Conservation (phyloP, 805 yeast genomes). For the Sungouiella thailandica region DNA sequence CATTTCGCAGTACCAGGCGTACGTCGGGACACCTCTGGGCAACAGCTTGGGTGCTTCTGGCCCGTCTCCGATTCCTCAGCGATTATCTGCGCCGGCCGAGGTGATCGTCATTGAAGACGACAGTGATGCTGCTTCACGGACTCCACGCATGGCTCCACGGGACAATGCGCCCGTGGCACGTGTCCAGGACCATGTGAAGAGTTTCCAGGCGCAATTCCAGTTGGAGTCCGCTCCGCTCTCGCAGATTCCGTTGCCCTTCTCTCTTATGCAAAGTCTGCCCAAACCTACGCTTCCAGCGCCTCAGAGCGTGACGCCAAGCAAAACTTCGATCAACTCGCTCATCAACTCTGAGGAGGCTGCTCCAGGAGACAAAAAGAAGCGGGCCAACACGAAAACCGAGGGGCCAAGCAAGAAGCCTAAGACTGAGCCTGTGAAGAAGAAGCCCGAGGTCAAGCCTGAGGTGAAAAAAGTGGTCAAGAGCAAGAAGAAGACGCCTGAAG, state of each 20-base stretch:
- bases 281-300: conserved; percentile 2
- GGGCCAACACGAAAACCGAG: conserved; percentile 10
- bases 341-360: conserved; percentile 31
- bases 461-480: conserved; percentile 5
- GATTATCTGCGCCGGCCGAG: neutral
- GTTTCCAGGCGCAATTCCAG: conserved; percentile 29
- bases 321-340: conserved; percentile 36
- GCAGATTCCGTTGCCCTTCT: neutral
- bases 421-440: conserved; percentile 9
- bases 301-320: conserved; percentile 13
- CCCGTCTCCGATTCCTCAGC: neutral
- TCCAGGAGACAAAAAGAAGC: conserved; percentile 8
- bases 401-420: conserved; percentile 8
- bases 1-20: conserved; percentile 30
- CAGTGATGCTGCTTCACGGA: too few relatives aligned
- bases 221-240: conserved; percentile 1
- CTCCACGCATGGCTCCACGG: neutral
- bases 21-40: conserved; percentile 16
- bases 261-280: neutral
- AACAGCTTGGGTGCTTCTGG: conserved; percentile 4
- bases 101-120: neutral
- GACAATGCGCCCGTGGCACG: conserved; percentile 1
- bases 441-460: conserved; percentile 4
- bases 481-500: conserved; percentile 20
- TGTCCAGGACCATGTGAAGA: conserved; percentile 22